Evolutionary conservation across 2,329 filamentous ascomycete genomes (phyloP), one percentile per base, ranked within the genome.

Genomic region (Aspergillus sp.): DNA sequence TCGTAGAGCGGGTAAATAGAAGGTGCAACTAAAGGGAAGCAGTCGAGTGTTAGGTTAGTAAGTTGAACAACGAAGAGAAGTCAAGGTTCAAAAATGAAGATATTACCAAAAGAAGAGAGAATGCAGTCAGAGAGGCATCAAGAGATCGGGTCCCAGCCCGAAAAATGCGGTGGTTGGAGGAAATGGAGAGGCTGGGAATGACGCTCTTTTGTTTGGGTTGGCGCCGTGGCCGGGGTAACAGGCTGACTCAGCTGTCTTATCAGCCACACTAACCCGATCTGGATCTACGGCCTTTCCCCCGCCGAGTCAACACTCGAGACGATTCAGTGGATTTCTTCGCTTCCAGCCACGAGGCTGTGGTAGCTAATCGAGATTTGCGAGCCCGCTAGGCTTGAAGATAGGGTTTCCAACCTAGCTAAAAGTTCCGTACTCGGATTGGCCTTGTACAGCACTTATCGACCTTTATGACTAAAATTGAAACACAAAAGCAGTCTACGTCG

Each of bases 111-210:
- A 24, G 46, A 30, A 37, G 20, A 56, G 13, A 41, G 19, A 27
- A 19, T 20, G 51, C 30, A 58, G 56, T 60, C 41, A 56, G 37
- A 42, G 59, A 57, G 49, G 27, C 27, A 47, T 47, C 49, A 44
- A 61, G 56, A 57, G 39, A 50, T 62, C 59, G 59, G 48, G 48
- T 22, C 40, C 47, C 41, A 48, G 57, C 52, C 60, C 54, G 52
- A 66, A 74, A 74, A 75, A 61, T 70, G 66, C 58, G 72, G 72
- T 72, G 72, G 72, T 73, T 74, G 72, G 68, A 67, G 63, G 56
- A 63, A 63, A 61, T 60, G 46, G 58, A 59, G 68, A 73, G 72
- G 73, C 70, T 74, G 72, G 72, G 72, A 57, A 61, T 61, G 58
- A 59, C 67, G 67, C 65, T 68, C 37, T 39, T 59, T 66, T 71